These are phyloP conservation scores for Sporormia fimetaria DNA, from an alignment of 495 filamentous ascomycete genomes.

Conservation along the genomic window DNA sequence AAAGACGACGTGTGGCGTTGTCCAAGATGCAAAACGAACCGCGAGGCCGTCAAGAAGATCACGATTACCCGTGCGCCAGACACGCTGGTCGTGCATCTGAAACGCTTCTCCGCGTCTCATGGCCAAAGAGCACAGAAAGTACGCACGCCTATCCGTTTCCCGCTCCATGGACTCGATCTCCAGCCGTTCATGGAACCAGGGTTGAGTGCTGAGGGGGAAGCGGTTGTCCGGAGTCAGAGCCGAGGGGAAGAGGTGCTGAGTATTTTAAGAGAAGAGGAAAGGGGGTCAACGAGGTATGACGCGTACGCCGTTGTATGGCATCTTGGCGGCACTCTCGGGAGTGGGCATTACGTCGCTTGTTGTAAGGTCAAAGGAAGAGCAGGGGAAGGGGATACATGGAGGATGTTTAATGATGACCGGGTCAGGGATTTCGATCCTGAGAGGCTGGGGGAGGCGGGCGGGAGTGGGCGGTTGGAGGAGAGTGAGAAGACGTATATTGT, in stretches of 20 bases:
- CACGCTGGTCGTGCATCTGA: constrained; percentile 64
- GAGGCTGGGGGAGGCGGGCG: constrained; percentile 37
- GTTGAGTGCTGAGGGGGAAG: constrained; percentile 28
- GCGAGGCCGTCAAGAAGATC: constrained; percentile 61
- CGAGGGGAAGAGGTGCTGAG: constrained; percentile 18
- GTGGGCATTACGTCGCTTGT: constrained; percentile 59
- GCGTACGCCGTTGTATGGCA: constrained; percentile 63
- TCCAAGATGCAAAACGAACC: constrained; percentile 53
- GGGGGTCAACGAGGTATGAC: constrained; percentile 39
- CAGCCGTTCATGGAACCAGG: constrained; percentile 45
- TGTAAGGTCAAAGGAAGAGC: constrained; percentile 50
- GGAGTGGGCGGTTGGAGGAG: too few relatives aligned
- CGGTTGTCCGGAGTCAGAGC: too few relatives aligned
- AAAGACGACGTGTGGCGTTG: constrained; percentile 64
- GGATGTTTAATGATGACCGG: constrained; percentile 53
- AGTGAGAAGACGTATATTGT: constrained; percentile 59
- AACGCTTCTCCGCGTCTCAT: constrained; percentile 54
- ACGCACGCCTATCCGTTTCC: constrained; percentile 57
- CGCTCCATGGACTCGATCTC: constrained; percentile 52
- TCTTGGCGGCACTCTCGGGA: constrained; percentile 48
- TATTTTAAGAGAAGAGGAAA: constrained; percentile 1
- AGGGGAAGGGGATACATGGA: constrained; percentile 46
- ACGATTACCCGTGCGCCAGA: constrained; percentile 62
- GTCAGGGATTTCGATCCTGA: constrained; percentile 48
- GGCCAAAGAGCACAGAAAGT: constrained; percentile 51